These are phyloP conservation scores for Xylaria cubensis DNA, from an alignment of 495 filamentous ascomycete species.

Conservation along the genomic window DNA sequence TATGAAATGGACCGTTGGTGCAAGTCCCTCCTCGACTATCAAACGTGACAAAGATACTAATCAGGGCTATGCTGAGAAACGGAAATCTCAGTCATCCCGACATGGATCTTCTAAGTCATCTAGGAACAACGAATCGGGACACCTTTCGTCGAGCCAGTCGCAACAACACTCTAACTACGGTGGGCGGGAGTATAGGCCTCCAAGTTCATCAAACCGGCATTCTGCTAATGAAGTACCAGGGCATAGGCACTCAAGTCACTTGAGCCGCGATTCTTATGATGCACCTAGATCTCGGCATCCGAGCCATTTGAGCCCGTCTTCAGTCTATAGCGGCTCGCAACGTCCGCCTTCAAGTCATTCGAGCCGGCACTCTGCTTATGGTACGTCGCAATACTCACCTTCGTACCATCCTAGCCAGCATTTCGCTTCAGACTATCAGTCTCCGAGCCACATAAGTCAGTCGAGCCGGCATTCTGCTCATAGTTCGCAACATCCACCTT, in stretches of 20 bases:
- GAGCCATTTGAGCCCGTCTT: not conserved
- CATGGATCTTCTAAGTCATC: not conserved
- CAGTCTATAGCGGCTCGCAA: not conserved
- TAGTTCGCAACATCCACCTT: not conserved
- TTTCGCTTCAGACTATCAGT: not conserved
- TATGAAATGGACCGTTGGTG: slow-evolving; percentile 18
- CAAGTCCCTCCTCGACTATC: not conserved
- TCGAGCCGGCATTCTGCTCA: not conserved
- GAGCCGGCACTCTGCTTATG: not conserved
- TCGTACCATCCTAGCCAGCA: not conserved
- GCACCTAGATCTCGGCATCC: not conserved
- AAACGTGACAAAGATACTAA: slow-evolving; percentile 1
- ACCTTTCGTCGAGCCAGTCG: not conserved
- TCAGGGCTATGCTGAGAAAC: not conserved
- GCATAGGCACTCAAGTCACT: not conserved
- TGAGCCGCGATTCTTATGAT: not conserved
- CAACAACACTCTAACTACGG: not conserved
- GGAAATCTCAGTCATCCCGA: not conserved
- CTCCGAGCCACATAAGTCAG: not conserved
- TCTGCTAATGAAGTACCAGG: not conserved
- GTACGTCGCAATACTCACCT: not conserved
- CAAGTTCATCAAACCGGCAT: not conserved
- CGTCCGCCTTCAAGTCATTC: not conserved
- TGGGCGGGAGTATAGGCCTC: not conserved
- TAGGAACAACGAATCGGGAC: not conserved